These are phyloP conservation scores for Pseudogymnoascus sp. DNA, from an alignment of 2,329 filamentous ascomycete species.

Conservation along the genomic window DNA sequence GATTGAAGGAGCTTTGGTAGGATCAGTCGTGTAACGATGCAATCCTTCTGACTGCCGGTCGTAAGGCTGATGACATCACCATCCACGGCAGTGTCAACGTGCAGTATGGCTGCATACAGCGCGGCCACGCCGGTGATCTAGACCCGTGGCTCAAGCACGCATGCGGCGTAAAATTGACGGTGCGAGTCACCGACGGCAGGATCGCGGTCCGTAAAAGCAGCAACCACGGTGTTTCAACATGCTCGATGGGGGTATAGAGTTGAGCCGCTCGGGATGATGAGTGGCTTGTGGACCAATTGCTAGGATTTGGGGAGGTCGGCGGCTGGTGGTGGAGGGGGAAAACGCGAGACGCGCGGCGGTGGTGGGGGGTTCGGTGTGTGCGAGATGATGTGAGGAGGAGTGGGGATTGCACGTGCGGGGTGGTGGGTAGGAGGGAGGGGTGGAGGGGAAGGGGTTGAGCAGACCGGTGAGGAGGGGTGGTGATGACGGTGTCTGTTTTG, in stretches of 20 bases:
- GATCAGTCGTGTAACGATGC: not conserved
- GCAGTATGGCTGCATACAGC: not conserved
- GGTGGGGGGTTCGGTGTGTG: constrained; percentile 7
- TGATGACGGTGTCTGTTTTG: not conserved
- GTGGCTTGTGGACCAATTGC: not conserved
- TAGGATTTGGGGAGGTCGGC: not conserved
- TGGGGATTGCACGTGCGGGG: constrained; percentile 2
- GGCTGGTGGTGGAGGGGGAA: not conserved
- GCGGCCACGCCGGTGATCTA: constrained; percentile 7
- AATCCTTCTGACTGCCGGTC: not conserved
- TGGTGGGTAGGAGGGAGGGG: not conserved
- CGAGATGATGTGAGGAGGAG: constrained; percentile 8
- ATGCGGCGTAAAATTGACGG: constrained; percentile 7
- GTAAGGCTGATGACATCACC: not conserved
- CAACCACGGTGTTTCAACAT: not conserved
- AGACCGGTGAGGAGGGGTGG: not conserved
- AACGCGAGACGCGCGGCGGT: not conserved
- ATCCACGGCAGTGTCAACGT: not conserved
- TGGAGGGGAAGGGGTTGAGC: not conserved
- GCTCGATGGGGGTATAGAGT: not conserved
- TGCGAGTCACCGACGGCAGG: not conserved
- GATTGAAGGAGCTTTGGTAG: not conserved
- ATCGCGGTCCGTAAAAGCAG: not conserved
- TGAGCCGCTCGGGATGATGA: not conserved
- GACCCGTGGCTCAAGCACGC: not conserved